Evolutionary conservation across 768 basidiomycete genomes (phyloP), one percentile per base, ranked within the genome.

Genomic region (Suillus clintonianus): DNA sequence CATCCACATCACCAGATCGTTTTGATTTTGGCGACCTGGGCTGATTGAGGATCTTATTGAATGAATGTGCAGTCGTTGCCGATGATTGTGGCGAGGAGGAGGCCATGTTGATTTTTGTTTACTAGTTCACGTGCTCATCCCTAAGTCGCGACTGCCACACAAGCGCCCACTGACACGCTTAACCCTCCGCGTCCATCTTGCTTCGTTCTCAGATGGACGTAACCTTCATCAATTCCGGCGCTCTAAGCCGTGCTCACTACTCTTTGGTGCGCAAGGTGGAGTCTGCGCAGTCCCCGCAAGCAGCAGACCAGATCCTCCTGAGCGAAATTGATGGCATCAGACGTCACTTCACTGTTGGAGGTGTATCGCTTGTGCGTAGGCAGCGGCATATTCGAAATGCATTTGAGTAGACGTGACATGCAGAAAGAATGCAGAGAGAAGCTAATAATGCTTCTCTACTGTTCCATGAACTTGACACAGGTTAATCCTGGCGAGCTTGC

Each of bases 41-140:
- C 66, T 89, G 89, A 67, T 84, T 88, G 47, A 95, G 81, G 47
- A 94, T 84, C 71, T 93, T 94, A 76, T 86, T 90, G 75, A 94
- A 93, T 22, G 91, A 87, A 69, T 91, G 89, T 42, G 89, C 86
- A 11, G 86, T 82, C 27, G 77, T 68, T 1, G 72, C 70, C 0
- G 74, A 76, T 56, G 77, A 62, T 42, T 76, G 70, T 55, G 67
- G 48, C 37, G 67, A 22, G 22, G 72, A 64, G 27, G 75, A 68
- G 55, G 68, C 64, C 76, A 57, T 57, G 27, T 58, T 65, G 54
- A 51, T 50, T n/a, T 39, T 24, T 36, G 61, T 63, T 62, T 61
- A 41, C 55, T 22, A 24, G 24, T 64, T 64, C 60, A 37, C 34
- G 47, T 63, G 41, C 50, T 55, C 60, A 53, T 56, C 37, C 37